Percentiles rank a stretch among this genome's conserved stretches.
phyloP scores from a whole-genome alignment of 495 filamentous ascomycete genomes.

The Penicillium canescens region DNA sequence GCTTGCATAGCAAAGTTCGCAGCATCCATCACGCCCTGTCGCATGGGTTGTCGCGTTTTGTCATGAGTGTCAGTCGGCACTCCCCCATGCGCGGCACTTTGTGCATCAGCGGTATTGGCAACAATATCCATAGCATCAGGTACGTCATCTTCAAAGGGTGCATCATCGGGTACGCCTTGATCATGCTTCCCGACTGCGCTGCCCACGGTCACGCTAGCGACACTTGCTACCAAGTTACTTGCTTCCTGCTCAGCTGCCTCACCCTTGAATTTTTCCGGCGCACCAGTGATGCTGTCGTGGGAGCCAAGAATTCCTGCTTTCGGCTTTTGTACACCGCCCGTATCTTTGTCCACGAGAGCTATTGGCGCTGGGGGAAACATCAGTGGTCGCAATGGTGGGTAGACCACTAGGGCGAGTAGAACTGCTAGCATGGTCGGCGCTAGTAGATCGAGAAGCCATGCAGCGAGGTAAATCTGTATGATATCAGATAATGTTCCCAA shows the following conservation, averaged over 20 bases:
- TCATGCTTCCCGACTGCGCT: constrained; percentile 74
- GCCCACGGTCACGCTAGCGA: constrained; percentile 71
- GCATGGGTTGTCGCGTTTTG: constrained; percentile 80
- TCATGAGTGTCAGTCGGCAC: constrained; percentile 56
- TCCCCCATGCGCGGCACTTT: constrained; percentile 50
- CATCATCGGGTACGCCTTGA: constrained; percentile 46
- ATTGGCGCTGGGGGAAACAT: constrained; percentile 80
- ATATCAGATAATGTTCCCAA: background rate
- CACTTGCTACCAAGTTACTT: constrained; percentile 72
- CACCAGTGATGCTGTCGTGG: constrained; percentile 75
- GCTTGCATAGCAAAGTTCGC: constrained; percentile 74
- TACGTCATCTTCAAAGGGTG: constrained; percentile 44
- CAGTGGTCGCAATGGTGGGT: constrained; percentile 58
- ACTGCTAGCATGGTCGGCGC: constrained; percentile 56
- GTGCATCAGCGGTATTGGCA: constrained; percentile 53
- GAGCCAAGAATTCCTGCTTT: constrained; percentile 73
- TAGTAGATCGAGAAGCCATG: constrained; percentile 73
- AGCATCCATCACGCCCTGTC: constrained; percentile 72
- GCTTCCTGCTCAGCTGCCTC: constrained; percentile 87
- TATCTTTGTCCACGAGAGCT: constrained; percentile 66
- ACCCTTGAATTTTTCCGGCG: constrained; percentile 79
- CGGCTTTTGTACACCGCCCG: constrained; percentile 71
- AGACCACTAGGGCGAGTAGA: constrained; percentile 66
- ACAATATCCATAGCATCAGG: constrained; percentile 67
- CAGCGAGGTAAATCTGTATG: constrained; percentile 62